Conservation (phyloP, 306 rosid species). For the Hippophae tibetana region DNA sequence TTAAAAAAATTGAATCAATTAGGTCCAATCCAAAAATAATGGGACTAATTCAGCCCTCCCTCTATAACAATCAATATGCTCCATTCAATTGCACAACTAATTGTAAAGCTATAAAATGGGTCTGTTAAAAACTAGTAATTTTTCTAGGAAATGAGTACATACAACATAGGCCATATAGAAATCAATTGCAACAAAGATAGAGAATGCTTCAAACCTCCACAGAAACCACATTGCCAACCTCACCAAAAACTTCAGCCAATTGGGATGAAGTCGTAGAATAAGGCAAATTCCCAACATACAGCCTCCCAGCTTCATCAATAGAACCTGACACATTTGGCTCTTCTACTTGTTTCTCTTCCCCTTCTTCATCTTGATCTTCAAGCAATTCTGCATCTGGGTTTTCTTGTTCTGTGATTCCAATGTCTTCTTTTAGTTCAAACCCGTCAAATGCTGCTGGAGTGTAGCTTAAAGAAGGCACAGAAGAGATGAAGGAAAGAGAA, state of each 20-base stretch:
- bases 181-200: slow-evolving; percentile 9
- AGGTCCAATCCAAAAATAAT: no score
- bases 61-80: no score
- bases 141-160: no score
- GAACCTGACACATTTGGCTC: slow-evolving; percentile 29
- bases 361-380: slow-evolving; percentile 18
- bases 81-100: no score
- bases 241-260: slow-evolving; percentile 56
- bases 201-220: slow-evolving; percentile 49
- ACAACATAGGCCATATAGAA: not conserved
- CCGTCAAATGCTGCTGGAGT: slow-evolving; percentile 40
- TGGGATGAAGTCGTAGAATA: slow-evolving; percentile 52
- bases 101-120: no score
- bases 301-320: slow-evolving; percentile 56
- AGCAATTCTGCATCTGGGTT: slow-evolving; percentile 9
- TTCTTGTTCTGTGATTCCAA: slow-evolving; percentile 15
- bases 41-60: no score
- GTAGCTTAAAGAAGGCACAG: slow-evolving; percentile 28
- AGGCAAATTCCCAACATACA: slow-evolving; percentile 82
- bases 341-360: slow-evolving; percentile 15
- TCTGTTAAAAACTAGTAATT: no score
- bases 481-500: slow-evolving; percentile 21
- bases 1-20: no score
- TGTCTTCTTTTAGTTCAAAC: slow-evolving; percentile 30
- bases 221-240: slow-evolving; percentile 66